Percentiles rank a stretch among this genome's conserved stretches.
Conservation (phyloP, 2,329 filamentous ascomycete species). For the Cladosporium phlei region DNA sequence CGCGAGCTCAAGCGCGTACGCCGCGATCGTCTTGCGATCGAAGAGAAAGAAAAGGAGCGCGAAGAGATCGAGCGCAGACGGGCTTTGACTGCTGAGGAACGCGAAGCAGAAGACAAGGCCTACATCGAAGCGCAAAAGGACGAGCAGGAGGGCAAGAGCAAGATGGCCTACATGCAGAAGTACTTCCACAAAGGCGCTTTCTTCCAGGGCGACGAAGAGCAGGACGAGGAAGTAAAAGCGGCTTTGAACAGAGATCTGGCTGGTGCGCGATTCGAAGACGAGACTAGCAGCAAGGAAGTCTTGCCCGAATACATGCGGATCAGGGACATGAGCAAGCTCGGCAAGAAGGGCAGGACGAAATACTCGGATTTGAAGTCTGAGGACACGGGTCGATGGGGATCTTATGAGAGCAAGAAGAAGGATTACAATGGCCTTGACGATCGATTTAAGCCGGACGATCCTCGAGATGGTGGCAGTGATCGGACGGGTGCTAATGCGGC, state of each 20-base stretch:
- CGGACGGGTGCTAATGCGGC: conserved; percentile 65
- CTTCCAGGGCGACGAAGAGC: conserved; percentile 66
- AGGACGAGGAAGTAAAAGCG: conserved; percentile 63
- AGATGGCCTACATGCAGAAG: conserved; percentile 87
- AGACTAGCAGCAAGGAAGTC: conserved; percentile 73
- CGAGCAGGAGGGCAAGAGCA: conserved; percentile 67
- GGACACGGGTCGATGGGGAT: conserved; percentile 85
- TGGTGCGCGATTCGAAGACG: conserved; percentile 76
- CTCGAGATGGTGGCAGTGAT: conserved; percentile 43
- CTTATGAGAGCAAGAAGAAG: conserved; percentile 50
- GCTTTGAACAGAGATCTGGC: conserved; percentile 79
- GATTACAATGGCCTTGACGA: conserved; percentile 54
- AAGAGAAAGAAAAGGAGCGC: conserved; percentile 74
- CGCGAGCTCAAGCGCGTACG: conserved; percentile 86
- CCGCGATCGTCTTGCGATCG: conserved; percentile 78
- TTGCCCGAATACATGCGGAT: conserved; percentile 90
- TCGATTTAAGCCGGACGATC: conserved; percentile 59
- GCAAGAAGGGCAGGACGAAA: conserved; percentile 83
- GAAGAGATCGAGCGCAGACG: conserved; percentile 85
- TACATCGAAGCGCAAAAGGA: conserved; percentile 73
- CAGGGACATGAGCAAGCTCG: conserved; percentile 87
- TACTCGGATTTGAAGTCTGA: conserved; percentile 85
- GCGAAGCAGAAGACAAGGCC: conserved; percentile 75
- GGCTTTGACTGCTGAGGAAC: conserved; percentile 81
- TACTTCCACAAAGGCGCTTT: conserved; percentile 98